Base-by-base conservation (phyloP, 495 filamentous ascomycete species). In the Physcia stellaris region DNA sequence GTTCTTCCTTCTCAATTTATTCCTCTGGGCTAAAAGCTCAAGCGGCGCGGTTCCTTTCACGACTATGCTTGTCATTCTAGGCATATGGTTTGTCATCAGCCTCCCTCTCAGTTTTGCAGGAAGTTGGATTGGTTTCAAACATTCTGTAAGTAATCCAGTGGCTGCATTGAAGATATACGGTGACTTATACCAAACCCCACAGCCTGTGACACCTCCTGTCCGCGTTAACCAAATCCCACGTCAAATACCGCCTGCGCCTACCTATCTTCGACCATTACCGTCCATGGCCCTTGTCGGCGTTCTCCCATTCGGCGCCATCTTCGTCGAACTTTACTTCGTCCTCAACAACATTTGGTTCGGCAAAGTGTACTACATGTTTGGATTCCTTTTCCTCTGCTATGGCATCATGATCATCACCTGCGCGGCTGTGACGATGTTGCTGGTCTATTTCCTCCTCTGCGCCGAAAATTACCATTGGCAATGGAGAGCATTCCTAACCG, bases 311-410 rank as follows among this genome's bases (percentile, higher is more conserved):
- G 84, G 79, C 32, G 86, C 90, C 32, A 95, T 98, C 60, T 94
- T 93, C 45, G 85, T 96, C 28, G 92, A 98, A 59, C 76, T 98
- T 11, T 94, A 90, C 70, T 94, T 94, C 60, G 94, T 98, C 62
- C 90, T 95, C 83, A 87, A 77, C 60, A 86, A 80, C 7, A 84
- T 98, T 52, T 98, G 90, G 90, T 87, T 86, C 58, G 83, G 76
- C 66, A 88, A 88, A 65, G 84, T 98, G 40, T 98, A 98, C 67
- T 98, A 98, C 67, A 98, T 98, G 90, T 98, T 98, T 49, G 90
- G 90, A 21, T 98, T 98, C 69, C 68, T 98, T 27, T 98, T 98
- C 67, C 63, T 98, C 37, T 94, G 86, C 70, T 98, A 92, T 59
- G 88, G 82, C 12, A 73, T 98, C 46, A 95, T 96, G 86, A 86